These are phyloP conservation scores for Crepidotus variabilis DNA, from an alignment of 768 basidiomycete species.

Conservation along the genomic window DNA sequence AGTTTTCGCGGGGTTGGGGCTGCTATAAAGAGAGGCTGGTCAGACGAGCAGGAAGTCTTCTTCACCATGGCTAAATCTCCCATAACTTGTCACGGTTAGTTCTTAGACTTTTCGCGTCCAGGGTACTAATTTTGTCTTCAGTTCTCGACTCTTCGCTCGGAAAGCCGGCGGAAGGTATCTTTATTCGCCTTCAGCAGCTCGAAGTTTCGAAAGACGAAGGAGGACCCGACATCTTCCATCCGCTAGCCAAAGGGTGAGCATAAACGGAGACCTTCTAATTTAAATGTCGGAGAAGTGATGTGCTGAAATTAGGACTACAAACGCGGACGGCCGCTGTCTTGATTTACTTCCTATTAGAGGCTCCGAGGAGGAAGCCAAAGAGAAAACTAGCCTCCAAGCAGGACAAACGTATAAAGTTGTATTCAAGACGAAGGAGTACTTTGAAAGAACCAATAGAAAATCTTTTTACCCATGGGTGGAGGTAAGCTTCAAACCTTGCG, in stretches of 20 bases:
- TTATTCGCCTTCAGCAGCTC: constrained; percentile 56
- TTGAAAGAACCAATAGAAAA: constrained; percentile 53
- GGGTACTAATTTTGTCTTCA: constrained; percentile 22
- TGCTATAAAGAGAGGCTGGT: constrained; percentile 1
- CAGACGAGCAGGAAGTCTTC: neutral
- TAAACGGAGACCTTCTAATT: constrained; percentile 6
- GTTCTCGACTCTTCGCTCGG: constrained; percentile 87
- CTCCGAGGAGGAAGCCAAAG: constrained; percentile 38
- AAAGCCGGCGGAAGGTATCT: constrained; percentile 71
- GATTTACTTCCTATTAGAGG: constrained; percentile 60
- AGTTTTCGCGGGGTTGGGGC: neutral
- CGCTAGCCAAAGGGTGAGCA: constrained; percentile 56
- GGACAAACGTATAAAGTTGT: constrained; percentile 78
- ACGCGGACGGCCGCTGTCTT: constrained; percentile 80
- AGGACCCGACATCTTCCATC: constrained; percentile 43
- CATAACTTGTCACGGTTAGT: constrained; percentile 86
- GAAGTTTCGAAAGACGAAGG: constrained; percentile 28
- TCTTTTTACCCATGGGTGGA: constrained; percentile 93
- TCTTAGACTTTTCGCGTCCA: neutral
- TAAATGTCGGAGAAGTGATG: neutral
- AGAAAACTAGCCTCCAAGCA: constrained; percentile 42
- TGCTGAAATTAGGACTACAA: constrained; percentile 53
- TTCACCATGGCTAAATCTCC: constrained; percentile 50
- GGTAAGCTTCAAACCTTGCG: constrained; percentile 34
- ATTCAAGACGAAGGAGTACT: constrained; percentile 83